Base-by-base conservation (phyloP, 176 grass and related monocot species). In the Phoenix roebelenii region DNA sequence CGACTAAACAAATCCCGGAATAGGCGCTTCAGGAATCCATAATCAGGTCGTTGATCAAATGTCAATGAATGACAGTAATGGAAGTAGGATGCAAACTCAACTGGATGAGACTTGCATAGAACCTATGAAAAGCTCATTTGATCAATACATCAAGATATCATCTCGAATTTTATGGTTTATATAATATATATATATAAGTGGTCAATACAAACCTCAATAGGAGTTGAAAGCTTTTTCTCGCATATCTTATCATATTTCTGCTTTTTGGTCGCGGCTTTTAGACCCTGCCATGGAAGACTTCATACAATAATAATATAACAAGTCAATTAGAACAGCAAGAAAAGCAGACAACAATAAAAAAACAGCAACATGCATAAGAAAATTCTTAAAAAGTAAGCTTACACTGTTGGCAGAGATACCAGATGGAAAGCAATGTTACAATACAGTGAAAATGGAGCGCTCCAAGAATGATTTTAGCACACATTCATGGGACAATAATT, bases 41-140 rank as follows among this genome's bases (percentile, higher is more conserved):
- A 97, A 80, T 97, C 92, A 5, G 92, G 92, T 55, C 92, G 83
- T 66, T 97, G 92, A 64, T 97, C 92, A 77, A 97, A 97, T 80
- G 83, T 78, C 75, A 97, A 76, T 32, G 81, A 88, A 69, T 90
- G 84, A 25, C 92, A 97, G 71, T 97, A 95, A 56, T 97, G 92
- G 51, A 97, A 88, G 82, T 97, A 97, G 61, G 92, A 97, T 24
- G 86, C 80, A 75, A 97, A 97, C 77, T 90, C 87, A 44, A 85
- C 83, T 0, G 92, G 92, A 72, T 68, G 83, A 6, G 83, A 82
- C 82, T 96, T 97, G 63, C 92, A 97, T 73, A 97, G 71, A 54
- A 91, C 81, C 92, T 97, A 69, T 52, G 50, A 76, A 61, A 67
- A 64, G 15, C 53, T 67, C 18, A 51, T 52, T 39, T 18, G 17